Percentiles rank a stretch among this genome's conserved stretches.
Evolutionary conservation across 164 flowering plant genomes (phyloP).

Genomic region (Amborella trichopoda): DNA sequence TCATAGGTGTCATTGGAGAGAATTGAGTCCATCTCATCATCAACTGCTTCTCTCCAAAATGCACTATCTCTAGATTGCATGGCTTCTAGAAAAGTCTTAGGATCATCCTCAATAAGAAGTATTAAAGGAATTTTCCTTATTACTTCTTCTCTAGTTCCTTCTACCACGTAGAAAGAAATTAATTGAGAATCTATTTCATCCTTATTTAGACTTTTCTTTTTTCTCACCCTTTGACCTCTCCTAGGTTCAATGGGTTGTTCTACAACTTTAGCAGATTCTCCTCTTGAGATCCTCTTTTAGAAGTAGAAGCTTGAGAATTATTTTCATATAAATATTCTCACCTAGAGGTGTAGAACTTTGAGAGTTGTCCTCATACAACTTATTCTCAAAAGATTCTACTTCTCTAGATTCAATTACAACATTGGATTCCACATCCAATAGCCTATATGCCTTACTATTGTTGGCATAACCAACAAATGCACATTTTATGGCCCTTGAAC

Average conservation of each 20-base stretch:
- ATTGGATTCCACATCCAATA: neutral
- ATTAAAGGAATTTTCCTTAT: neutral
- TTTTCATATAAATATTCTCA: neutral
- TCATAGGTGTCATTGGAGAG: constrained; percentile 1
- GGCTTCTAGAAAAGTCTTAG: neutral
- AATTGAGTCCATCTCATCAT: constrained; percentile 4
- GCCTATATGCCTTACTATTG: neutral
- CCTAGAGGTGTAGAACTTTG: neutral
- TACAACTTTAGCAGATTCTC: neutral
- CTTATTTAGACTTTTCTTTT: neutral
- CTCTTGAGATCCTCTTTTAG: neutral
- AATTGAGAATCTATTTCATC: neutral
- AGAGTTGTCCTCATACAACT: neutral
- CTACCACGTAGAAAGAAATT: neutral
- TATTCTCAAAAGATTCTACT: constrained; percentile 1
- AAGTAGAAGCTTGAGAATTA: neutral
- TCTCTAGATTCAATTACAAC: neutral
- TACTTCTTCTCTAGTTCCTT: neutral
- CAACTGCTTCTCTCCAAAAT: constrained; percentile 3
- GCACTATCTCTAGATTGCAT: neutral
- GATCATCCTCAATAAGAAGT: neutral
- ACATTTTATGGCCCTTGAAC: neutral
- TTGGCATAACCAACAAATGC: constrained; percentile 1
- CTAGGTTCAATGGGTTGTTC: neutral
- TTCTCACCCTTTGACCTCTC: neutral